Evolutionary conservation across 345 rosid species (phyloP).

Genomic region (Cardamine occulta): DNA sequence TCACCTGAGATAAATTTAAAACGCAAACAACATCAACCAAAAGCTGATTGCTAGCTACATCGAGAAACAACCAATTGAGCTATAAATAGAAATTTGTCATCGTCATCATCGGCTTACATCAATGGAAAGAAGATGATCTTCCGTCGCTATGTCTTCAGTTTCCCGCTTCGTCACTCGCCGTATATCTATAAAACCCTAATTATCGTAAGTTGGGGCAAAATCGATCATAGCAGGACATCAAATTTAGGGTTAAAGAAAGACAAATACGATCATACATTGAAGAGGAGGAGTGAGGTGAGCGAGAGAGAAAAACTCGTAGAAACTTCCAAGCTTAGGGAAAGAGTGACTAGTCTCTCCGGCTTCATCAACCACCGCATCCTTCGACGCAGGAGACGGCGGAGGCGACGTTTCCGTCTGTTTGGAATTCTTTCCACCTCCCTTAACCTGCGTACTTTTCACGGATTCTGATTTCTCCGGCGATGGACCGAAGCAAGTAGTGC

Average conservation of each 20-base stretch:
- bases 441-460: slow-evolving; percentile 52
- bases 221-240: slow-evolving; percentile 10
- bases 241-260: slow-evolving; percentile 24
- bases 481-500: slow-evolving; percentile 81
- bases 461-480: slow-evolving; percentile 60
- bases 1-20: slow-evolving; percentile 59
- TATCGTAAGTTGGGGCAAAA: slow-evolving; percentile 32
- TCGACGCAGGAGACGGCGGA: slow-evolving; percentile 44
- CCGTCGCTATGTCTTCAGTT: slow-evolving; percentile 59
- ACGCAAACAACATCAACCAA: slow-evolving; percentile 7
- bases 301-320: slow-evolving; percentile 94
- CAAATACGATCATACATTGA: slow-evolving; percentile 58
- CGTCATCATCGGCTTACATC: slow-evolving; percentile 55
- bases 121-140: slow-evolving; percentile 84
- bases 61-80: not conserved
- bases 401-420: slow-evolving; percentile 49
- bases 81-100: not conserved
- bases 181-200: slow-evolving; percentile 53
- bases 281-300: slow-evolving; percentile 91
- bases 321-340: slow-evolving; percentile 80
- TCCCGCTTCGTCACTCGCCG: slow-evolving; percentile 61
- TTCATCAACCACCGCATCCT: slow-evolving; percentile 56
- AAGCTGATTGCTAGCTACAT: not conserved
- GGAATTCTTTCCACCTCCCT: slow-evolving; percentile 48
- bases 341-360: slow-evolving; percentile 79